phyloP scores from a whole-genome alignment of 306 rosid genomes.

The Quercus berberidifolia region DNA sequence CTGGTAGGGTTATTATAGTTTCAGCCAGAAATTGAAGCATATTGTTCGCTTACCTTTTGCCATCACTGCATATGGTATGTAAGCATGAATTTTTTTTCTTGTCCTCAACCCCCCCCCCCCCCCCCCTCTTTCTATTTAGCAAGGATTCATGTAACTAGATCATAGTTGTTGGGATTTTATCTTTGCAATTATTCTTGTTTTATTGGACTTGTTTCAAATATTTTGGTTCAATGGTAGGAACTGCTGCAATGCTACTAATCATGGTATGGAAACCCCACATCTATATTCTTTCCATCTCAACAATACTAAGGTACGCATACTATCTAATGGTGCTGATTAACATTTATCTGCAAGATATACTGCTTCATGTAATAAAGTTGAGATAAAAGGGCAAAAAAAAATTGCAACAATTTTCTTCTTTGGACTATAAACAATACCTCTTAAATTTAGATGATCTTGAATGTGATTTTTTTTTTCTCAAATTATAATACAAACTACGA shows the following conservation, averaged over 20 bases:
- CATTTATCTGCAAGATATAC: not conserved
- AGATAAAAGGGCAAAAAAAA: slow-evolving; percentile 2
- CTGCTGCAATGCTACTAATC: slow-evolving; percentile 92
- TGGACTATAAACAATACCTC: slow-evolving; percentile 9
- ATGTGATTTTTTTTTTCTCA: not conserved
- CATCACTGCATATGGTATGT: slow-evolving; percentile 86
- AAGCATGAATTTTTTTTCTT: slow-evolving; percentile 2
- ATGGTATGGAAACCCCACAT: slow-evolving; percentile 88
- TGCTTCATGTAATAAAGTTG: slow-evolving; percentile 3
- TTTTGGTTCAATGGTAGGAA: slow-evolving; percentile 57
- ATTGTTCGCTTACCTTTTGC: slow-evolving; percentile 91
- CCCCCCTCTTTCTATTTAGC: too few relatives aligned
- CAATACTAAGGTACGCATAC: slow-evolving; percentile 63
- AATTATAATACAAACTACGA: not conserved
- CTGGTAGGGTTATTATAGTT: slow-evolving; percentile 93
- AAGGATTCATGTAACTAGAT: not conserved
- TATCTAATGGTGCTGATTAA: not conserved
- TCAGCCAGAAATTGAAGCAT: slow-evolving; percentile 99
- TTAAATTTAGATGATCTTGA: slow-evolving; percentile 3
- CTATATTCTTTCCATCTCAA: slow-evolving; percentile 63
- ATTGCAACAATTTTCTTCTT: not conserved
- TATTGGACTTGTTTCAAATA: slow-evolving; percentile 12
- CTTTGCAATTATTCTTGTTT: not conserved
- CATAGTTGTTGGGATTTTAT: not conserved
- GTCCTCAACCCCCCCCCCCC: too few relatives aligned